Percentiles rank a stretch among this genome's conserved stretches.
Evolutionary conservation across 2,329 filamentous ascomycete genomes (phyloP).

Genomic region (Diplodia mutila): DNA sequence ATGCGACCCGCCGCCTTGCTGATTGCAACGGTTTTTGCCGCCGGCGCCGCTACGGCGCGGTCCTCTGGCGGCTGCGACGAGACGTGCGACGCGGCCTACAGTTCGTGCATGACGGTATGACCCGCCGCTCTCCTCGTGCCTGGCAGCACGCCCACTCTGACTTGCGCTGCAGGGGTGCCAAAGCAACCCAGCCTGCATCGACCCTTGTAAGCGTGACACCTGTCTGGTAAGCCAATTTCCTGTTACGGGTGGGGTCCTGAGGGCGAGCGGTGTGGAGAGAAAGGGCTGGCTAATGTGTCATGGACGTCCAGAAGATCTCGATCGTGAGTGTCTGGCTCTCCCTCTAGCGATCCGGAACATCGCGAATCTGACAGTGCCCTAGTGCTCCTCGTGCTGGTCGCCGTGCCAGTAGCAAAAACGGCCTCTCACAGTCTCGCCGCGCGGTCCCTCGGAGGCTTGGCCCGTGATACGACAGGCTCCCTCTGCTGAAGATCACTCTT

Average conservation of each 20-base stretch:
- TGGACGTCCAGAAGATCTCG: conserved; percentile 17
- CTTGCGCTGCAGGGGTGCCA: conserved; percentile 18
- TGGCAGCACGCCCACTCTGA: conserved; percentile 17
- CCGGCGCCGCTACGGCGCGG: conserved; percentile 19
- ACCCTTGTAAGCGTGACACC: conserved; percentile 26
- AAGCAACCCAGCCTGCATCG: conserved; percentile 24
- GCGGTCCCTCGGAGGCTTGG: not conserved
- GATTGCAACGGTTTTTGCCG: conserved; percentile 9
- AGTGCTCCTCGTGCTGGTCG: conserved; percentile 24
- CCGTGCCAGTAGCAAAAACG: conserved; percentile 12
- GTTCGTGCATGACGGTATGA: conserved; percentile 24
- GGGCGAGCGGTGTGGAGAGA: conserved; percentile 20
- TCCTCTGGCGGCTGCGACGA: conserved; percentile 22
- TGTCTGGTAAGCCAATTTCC: conserved; percentile 19
- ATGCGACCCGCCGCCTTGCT: conserved; percentile 20
- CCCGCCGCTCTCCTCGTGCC: conserved; percentile 2
- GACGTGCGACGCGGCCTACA: conserved; percentile 25
- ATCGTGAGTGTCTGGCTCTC: conserved; percentile 16
- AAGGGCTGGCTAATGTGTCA: conserved; percentile 22
- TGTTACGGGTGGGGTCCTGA: conserved; percentile 7
- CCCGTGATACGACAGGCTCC: conserved; percentile 18
- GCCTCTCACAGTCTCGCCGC: conserved; percentile 13
- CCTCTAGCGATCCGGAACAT: not conserved
- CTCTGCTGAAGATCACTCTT: conserved; percentile 23
- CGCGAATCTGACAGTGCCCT: conserved; percentile 4